phyloP scores from a whole-genome alignment of 345 rosid species.

The Rhodamnia rubescens region DNA sequence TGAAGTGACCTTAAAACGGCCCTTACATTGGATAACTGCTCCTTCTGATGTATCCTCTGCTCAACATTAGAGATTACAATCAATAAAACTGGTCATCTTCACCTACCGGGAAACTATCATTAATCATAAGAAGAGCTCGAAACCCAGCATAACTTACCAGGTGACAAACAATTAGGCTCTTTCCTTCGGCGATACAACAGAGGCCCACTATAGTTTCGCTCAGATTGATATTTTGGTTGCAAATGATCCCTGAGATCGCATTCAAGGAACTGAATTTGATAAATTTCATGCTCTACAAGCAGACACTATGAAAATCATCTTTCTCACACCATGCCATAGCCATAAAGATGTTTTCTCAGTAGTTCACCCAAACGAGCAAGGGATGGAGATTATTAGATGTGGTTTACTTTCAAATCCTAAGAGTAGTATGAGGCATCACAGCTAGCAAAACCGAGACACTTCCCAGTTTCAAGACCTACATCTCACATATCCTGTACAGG shows the following conservation, averaged over 20 bases:
- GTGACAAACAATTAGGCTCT: constrained; percentile 44
- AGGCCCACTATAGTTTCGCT: constrained; percentile 10
- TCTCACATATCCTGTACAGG: background rate
- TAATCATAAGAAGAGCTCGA: background rate
- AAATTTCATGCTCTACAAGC: background rate
- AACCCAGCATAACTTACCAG: constrained; percentile 20
- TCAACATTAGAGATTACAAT: constrained; percentile 7
- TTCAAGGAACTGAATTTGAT: background rate
- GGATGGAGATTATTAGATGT: background rate
- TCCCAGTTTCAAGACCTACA: background rate
- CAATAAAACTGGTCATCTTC: background rate
- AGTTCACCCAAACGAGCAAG: background rate
- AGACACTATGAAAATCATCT: background rate
- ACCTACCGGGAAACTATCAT: background rate
- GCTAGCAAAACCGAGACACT: background rate
- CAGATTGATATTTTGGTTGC: constrained; percentile 49
- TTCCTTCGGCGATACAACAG: constrained; percentile 38
- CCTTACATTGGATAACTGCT: constrained; percentile 68
- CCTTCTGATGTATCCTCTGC: constrained; percentile 69
- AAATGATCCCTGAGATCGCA: constrained; percentile 40
- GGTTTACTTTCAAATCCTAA: background rate
- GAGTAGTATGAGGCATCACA: background rate
- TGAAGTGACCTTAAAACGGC: constrained; percentile 85
- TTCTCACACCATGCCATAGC: background rate
- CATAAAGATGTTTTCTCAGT: background rate